phyloP scores from a whole-genome alignment of 345 rosid genomes.

The Lagerstroemia speciosa region DNA sequence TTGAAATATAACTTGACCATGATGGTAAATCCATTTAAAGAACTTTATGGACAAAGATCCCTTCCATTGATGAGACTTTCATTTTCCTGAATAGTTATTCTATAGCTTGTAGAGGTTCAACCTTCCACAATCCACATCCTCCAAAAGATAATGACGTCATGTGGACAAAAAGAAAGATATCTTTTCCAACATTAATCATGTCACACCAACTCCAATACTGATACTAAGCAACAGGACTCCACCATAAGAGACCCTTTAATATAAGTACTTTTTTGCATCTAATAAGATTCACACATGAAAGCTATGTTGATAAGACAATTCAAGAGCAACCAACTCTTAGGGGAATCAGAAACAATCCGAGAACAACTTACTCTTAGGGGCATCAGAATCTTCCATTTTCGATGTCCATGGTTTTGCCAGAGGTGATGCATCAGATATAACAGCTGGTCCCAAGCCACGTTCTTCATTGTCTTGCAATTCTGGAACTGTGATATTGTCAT shows the following conservation, averaged over 20 bases:
- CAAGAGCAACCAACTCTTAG: background rate
- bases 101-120: background rate
- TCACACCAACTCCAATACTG: background rate
- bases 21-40: background rate
- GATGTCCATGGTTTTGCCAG: constrained; percentile 30
- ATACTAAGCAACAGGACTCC: background rate
- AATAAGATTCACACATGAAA: background rate
- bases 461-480: constrained; percentile 25
- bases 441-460: constrained; percentile 21
- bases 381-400: constrained; percentile 52
- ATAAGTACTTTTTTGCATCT: too few relatives aligned
- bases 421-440: constrained; percentile 24
- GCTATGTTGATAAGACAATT: background rate
- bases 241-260: too few relatives aligned
- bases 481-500: constrained; percentile 21
- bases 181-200: background rate
- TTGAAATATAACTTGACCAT: background rate
- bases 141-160: background rate
- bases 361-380: constrained; percentile 64
- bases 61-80: background rate
- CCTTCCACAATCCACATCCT: background rate
- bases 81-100: background rate
- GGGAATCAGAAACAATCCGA: background rate
- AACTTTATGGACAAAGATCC: background rate
- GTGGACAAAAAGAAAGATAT: background rate